These are phyloP conservation scores for Beauveria australis DNA, from an alignment of 2,329 filamentous ascomycete genomes.

Conservation along the genomic window DNA sequence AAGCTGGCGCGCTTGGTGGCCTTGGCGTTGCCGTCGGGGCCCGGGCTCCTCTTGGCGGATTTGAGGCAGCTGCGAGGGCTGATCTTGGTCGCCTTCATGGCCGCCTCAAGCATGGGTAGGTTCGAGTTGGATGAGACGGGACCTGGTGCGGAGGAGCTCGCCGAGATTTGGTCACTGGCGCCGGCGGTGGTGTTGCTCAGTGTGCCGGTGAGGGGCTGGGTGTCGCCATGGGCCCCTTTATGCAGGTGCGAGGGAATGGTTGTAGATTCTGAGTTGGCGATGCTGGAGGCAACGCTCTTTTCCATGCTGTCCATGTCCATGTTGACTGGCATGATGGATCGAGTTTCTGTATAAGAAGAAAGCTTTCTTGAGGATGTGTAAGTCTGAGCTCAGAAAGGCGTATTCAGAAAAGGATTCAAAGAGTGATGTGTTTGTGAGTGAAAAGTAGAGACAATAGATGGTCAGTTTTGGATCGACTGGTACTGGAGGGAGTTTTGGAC, in stretches of 20 bases:
- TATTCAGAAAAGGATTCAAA: too few species aligned
- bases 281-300: neutral
- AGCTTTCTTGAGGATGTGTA: too few species aligned
- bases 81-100: neutral
- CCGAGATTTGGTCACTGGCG: neutral
- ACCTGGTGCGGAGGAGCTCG: neutral
- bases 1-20: neutral
- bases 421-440: too few species aligned
- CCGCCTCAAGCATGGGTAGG: neutral
- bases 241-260: neutral
- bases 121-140: neutral
- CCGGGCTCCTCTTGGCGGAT: neutral
- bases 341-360: too few species aligned
- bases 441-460: too few species aligned
- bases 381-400: too few species aligned
- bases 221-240: neutral
- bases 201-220: neutral
- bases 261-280: neutral
- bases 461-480: too few species aligned
- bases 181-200: neutral
- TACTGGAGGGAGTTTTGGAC: too few species aligned
- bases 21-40: neutral
- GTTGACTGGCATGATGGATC: neutral
- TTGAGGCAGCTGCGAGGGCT: conserved; percentile 5
- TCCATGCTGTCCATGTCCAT: neutral